phyloP scores from a whole-genome alignment of 805 yeast species.

The Saccharomycopsis fermentans region DNA sequence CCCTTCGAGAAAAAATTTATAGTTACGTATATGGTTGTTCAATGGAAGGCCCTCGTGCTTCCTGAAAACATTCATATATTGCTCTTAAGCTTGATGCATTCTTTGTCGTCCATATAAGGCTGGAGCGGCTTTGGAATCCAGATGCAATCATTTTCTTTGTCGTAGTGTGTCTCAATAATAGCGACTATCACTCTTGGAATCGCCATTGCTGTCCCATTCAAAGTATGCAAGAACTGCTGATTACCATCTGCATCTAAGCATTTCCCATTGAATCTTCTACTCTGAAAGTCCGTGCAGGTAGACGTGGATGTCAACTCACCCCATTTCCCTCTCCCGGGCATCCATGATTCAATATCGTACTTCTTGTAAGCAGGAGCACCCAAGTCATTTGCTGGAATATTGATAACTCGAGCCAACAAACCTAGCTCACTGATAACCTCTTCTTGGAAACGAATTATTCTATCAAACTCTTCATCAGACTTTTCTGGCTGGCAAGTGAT shows the following conservation, averaged over 20 bases:
- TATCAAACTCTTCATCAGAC: slow-evolving; percentile 45
- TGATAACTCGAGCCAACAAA: slow-evolving; percentile 65
- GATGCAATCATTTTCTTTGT: slow-evolving; percentile 43
- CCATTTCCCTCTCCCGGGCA: slow-evolving; percentile 93
- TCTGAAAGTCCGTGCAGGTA: slow-evolving; percentile 85
- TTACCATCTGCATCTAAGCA: slow-evolving; percentile 30
- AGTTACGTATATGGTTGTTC: too few relatives aligned
- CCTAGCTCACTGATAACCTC: slow-evolving; percentile 59
- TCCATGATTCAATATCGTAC: slow-evolving; percentile 93
- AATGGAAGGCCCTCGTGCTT: too few relatives aligned
- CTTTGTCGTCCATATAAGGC: slow-evolving; percentile 62
- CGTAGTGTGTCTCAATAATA: slow-evolving; percentile 76
- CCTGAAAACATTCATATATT: not conserved
- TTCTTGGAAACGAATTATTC: slow-evolving; percentile 54
- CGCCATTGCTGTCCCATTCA: slow-evolving; percentile 95
- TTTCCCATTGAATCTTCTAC: slow-evolving; percentile 69
- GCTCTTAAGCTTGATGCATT: slow-evolving; percentile 20
- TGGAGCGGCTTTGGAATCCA: slow-evolving; percentile 58
- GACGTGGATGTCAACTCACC: slow-evolving; percentile 91
- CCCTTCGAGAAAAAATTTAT: too few relatives aligned
- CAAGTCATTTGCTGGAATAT: slow-evolving; percentile 84
- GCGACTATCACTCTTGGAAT: slow-evolving; percentile 87
- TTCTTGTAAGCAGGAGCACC: slow-evolving; percentile 92
- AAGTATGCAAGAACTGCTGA: slow-evolving; percentile 56
- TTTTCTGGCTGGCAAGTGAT: slow-evolving; percentile 48